These are phyloP conservation scores for Dalbergia cochinchinensis DNA, from an alignment of 306 rosid genomes.

Conservation along the genomic window DNA sequence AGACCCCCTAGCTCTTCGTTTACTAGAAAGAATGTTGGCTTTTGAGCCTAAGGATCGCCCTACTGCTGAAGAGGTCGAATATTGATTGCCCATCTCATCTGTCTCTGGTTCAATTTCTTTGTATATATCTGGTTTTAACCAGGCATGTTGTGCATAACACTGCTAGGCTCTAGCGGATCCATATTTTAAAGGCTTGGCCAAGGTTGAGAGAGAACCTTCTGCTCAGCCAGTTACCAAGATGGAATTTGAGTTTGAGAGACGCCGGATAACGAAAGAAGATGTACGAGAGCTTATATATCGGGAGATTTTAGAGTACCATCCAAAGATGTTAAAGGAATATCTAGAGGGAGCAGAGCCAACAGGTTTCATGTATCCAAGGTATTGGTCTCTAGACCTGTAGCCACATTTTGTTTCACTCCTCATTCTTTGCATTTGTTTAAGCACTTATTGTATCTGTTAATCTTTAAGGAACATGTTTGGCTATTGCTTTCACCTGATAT, in stretches of 20 bases:
- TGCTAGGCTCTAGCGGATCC: conserved; percentile 96
- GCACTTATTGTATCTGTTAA: neutral
- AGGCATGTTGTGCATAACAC: conserved; percentile 41
- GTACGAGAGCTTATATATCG: conserved; percentile 96
- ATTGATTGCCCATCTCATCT: conserved; percentile 42
- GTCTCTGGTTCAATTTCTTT: conserved; percentile 29
- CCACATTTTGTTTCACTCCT: conserved; percentile 34
- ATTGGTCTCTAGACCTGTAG: conserved; percentile 33
- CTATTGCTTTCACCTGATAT: conserved; percentile 34
- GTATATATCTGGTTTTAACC: conserved; percentile 26
- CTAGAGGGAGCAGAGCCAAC: conserved; percentile 98
- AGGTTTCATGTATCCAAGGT: conserved; percentile 99
- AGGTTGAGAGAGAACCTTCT: conserved; percentile 98
- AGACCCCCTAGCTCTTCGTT: conserved; percentile 94
- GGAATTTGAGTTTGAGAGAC: conserved; percentile 99
- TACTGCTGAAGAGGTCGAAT: conserved; percentile 90
- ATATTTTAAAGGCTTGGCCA: conserved; percentile 98
- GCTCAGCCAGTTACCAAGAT: conserved; percentile 98
- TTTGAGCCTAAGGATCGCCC: conserved; percentile 99
- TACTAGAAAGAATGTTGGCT: conserved; percentile 96
- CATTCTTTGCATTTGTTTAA: neutral
- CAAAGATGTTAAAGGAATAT: conserved; percentile 92
- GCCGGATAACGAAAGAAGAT: conserved; percentile 97
- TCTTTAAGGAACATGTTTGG: neutral
- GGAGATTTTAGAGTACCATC: conserved; percentile 96